These are phyloP conservation scores for Hondaea fermentalgiana DNA, from an alignment of 108 stramenopile species.

Conservation along the genomic window DNA sequence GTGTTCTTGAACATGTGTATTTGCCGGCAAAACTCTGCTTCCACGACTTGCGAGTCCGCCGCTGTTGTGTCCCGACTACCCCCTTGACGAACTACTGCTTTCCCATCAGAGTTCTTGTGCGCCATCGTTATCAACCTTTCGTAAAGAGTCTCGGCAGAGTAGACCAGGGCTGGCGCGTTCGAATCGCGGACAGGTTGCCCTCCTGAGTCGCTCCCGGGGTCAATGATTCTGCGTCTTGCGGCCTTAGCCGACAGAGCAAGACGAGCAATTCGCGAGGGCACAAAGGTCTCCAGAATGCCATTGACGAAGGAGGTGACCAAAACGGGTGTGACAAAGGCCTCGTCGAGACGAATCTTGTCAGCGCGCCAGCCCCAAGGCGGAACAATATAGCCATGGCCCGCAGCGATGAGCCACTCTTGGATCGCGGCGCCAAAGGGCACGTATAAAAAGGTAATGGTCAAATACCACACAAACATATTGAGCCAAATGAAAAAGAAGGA, in stretches of 20 bases:
- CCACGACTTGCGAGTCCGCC: too few species aligned
- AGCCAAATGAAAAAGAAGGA: not conserved
- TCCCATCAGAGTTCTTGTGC: too few species aligned
- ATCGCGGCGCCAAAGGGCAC: not conserved
- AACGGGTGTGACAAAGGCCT: constrained; percentile 10
- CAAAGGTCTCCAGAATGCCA: not conserved
- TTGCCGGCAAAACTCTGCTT: not conserved
- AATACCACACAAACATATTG: constrained; percentile 5
- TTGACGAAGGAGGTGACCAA: not conserved
- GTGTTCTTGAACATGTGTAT: not conserved
- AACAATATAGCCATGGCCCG: not conserved
- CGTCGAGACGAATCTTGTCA: not conserved
- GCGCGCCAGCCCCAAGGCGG: constrained; percentile 11
- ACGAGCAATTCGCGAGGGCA: not conserved
- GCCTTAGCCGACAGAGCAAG: not conserved
- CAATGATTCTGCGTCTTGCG: not conserved
- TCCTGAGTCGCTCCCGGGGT: too few species aligned
- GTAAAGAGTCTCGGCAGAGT: too few species aligned
- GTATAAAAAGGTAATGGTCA: not conserved
- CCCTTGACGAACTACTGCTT: too few species aligned
- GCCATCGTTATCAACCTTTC: too few species aligned
- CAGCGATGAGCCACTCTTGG: not conserved
- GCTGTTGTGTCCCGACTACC: too few species aligned
- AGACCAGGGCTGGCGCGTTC: too few species aligned
- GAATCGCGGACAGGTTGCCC: too few species aligned